Base-by-base conservation (phyloP, 1,139 yeast species). In the Yamadazyma diospyri region DNA sequence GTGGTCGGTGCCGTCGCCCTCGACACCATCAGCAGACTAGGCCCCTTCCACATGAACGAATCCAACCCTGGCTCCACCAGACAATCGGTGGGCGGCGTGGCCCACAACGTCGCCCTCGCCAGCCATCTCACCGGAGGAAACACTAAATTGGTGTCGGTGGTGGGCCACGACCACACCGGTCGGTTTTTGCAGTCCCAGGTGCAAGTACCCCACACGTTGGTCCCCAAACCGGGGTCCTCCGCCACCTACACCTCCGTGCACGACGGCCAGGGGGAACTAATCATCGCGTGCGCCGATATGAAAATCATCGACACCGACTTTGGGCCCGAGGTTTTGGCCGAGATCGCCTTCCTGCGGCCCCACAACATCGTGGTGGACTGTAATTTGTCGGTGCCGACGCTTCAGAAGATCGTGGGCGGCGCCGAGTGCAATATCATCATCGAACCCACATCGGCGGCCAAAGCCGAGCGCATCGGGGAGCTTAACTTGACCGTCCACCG, bases 261-360 rank as follows among this genome's bases (percentile, higher is more conserved):
- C 48, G 75, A 74, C 37, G 41, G 47, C 0, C 50, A 60, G 2
- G 96, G 96, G 1, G 80, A 73, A 4, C 61, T 87, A 31, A 51
- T 83, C 6, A 64, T 84, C 12, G 95, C 95, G 0, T 79, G 88
- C 51, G 92, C 95, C 4, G 95, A 85, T 50, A 87, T 88, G 96
- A 64, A 64, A 9, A 75, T 82, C 9, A 63, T 81, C 12, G 86
- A 83, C 43, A 39, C 45, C 11, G 61, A 69, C 17, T 45, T 78
- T 36, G 63, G 74, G 17, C 11, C 28, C 3, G 71, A 70, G 40
- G 64, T 82, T 3, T 41, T 51, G 3, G 30, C 53, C 0, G 60
- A 62, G 43, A 46, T 78, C 3, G 38, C 37, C 1, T 26, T 47
- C 11, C 46, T 59, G 3, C 34, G 50, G 1, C 80, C 85, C 0